Evolutionary conservation across 2,329 filamentous ascomycete genomes (phyloP), one percentile per base, ranked within the genome.

Genomic region (Xylariaceae sp.): DNA sequence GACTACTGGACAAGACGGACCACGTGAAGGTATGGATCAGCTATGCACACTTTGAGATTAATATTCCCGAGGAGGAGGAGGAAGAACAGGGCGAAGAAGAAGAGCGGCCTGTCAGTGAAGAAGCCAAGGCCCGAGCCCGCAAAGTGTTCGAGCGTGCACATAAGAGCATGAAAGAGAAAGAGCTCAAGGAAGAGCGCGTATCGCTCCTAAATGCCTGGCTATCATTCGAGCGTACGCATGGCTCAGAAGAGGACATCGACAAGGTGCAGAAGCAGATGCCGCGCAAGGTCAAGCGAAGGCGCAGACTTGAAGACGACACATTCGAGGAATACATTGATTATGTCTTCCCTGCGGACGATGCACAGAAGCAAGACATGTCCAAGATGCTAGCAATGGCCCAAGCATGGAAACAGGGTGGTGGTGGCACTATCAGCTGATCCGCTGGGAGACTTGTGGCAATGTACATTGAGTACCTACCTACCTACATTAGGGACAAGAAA

Each of bases 11-110:
- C 57, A 96, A 94, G 80, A 95, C 93, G n/a, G 85, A 93, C 59
- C 93, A 98, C 61, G 89, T 96, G 73, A 98, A 97, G 73, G 93
- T 98, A 45, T 98, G 93, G 93, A 95, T 93, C 65, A 91, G 87
- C 64, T 98, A 91, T 67, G 93, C 93, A n/a, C 87, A 94, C 64
- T 97, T 98, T 60, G 93, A 98, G 66, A 88, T 97, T 70, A 91
- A 93, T 62, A 83, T 95, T 0, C 89, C 89, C 34, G 89, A 95
- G 43, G 78, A 81, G 37, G 79, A 80, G 39, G 79, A 80, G 32
- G 82, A 71, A 9, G 72, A 76, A 17, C 75, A 75, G 13, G 33
- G 11, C 16, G 79, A 80, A 37, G 75, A 77, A 34, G 77, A 83
- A 45, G 81, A 85, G 71, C 80, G 57, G 68, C 83, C 67, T 2